Evolutionary conservation across 371 early-diverging fungal species (phyloP), one percentile per base, ranked within the genome.

Genomic region (Pancytospora philotis): DNA sequence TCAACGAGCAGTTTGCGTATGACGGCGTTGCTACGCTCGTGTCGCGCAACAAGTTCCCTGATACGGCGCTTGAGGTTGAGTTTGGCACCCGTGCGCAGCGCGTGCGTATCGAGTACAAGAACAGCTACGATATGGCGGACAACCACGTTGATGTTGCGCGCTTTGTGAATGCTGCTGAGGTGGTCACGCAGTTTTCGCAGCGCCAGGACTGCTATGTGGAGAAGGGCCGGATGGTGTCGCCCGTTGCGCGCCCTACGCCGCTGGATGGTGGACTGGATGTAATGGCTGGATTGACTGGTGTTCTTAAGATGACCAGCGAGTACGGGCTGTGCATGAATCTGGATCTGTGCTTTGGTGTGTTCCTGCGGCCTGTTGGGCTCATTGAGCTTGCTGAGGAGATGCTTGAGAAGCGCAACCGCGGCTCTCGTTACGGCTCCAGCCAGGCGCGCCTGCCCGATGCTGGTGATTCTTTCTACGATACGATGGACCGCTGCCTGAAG

Each of bases 321-420:
- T 13, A 19, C 39, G 72, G 73, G 8, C 48, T 68, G 32, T 58
- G 25, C 68, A 50, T 74, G 8, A 77, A 77, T 61, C 65, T 71
- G 34, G 77, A 77, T 65, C 28, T 38, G 4, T 22, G 55, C 28
- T 74, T 70, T 56, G 31, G 53, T 37, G 68, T 59, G 6, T 77
- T 77, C 45, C 69, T 62, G 35, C 62, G 69, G 35, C 31, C 53
- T 10, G 41, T 52, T n/a, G 16, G 28, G 22, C 22, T 77, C 0
- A 8, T 69, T 8, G 63, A 71, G 25, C 52, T 73, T 6, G 38
- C 72, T 48, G 1, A 3, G 16, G 51, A 65, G 8, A 6, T 74
- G 3, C 0, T 27, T 1, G n/a, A 30, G 31, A 22, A 13, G 4
- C 32, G 28, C 25, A 22, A 1, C 39, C 27, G n/a, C 30, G 51